Conservation (phyloP, 2,329 filamentous ascomycete genomes). For the Penicillium hordei region DNA sequence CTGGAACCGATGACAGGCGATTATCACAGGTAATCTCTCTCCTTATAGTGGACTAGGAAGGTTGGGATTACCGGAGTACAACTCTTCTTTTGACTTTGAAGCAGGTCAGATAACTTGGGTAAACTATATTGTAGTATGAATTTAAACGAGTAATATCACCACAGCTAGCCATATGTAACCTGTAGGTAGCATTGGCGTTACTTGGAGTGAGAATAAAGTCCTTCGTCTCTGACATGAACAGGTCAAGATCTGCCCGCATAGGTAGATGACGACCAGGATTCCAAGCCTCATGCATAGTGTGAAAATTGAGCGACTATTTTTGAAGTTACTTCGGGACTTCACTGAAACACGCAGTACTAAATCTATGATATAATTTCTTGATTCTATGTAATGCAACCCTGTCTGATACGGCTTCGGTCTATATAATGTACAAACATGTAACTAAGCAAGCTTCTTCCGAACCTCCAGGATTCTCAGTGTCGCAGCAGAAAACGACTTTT, state of each 20-base stretch:
- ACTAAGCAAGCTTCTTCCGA: slow-evolving; percentile 13
- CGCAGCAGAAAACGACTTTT: slow-evolving; percentile 14
- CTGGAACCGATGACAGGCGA: background rate
- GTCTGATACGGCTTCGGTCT: background rate
- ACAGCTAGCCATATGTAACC: background rate
- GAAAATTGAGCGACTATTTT: background rate
- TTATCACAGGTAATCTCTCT: background rate
- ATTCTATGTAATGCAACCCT: background rate
- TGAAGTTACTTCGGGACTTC: too few species aligned
- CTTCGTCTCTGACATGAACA: background rate
- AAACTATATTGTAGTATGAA: background rate
- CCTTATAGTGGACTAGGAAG: background rate
- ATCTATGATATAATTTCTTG: background rate
- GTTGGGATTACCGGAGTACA: background rate
- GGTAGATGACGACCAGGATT: background rate
- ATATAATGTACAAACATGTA: background rate
- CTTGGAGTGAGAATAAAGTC: background rate
- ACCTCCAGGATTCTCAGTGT: slow-evolving; percentile 21
- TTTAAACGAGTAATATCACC: background rate
- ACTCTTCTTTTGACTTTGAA: background rate
- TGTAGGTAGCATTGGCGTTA: background rate
- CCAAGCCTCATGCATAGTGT: background rate
- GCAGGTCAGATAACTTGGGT: background rate
- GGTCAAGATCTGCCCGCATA: background rate
- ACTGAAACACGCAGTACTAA: too few species aligned